Conservation (phyloP, 371 early-diverging fungal genomes). For the Vairimorpha ceranae region DNA sequence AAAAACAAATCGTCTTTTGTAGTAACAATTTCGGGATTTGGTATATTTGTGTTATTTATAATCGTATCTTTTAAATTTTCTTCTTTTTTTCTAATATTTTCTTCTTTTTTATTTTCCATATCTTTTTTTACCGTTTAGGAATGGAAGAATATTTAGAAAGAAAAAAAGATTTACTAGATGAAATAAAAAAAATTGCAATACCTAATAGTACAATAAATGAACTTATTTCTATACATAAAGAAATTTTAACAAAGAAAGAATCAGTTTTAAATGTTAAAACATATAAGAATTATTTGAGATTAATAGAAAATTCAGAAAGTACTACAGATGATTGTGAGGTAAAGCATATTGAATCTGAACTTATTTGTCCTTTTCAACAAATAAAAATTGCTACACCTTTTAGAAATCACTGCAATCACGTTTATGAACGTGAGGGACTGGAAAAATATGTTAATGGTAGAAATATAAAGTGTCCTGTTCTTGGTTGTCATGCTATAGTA, state of each 20-base stretch:
- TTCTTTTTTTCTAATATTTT: neutral
- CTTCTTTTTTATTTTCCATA: neutral
- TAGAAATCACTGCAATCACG: conserved; percentile 59
- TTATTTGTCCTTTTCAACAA: conserved; percentile 57
- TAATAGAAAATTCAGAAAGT: neutral
- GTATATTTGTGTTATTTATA: too few species aligned
- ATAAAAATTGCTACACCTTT: conserved; percentile 47
- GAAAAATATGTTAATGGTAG: conserved; percentile 38
- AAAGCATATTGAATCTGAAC: conserved; percentile 3
- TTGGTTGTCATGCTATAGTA: conserved; percentile 38
- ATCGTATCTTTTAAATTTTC: neutral
- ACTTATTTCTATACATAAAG: conserved; percentile 20
- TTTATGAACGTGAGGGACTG: conserved; percentile 53
- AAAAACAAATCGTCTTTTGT: too few species aligned
- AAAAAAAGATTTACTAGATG: conserved; percentile 14
- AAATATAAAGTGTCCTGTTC: conserved; percentile 38
- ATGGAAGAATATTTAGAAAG: conserved; percentile 8
- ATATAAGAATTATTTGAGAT: neutral
- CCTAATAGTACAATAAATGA: neutral
- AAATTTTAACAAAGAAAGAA: conserved; percentile 12
- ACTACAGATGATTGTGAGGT: neutral
- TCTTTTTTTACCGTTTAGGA: neutral
- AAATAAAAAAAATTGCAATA: neutral
- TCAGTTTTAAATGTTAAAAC: neutral
- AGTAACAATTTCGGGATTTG: too few species aligned